Base-by-base conservation (phyloP, 2,329 filamentous ascomycete genomes). In the Talaromyces atroroseus region DNA sequence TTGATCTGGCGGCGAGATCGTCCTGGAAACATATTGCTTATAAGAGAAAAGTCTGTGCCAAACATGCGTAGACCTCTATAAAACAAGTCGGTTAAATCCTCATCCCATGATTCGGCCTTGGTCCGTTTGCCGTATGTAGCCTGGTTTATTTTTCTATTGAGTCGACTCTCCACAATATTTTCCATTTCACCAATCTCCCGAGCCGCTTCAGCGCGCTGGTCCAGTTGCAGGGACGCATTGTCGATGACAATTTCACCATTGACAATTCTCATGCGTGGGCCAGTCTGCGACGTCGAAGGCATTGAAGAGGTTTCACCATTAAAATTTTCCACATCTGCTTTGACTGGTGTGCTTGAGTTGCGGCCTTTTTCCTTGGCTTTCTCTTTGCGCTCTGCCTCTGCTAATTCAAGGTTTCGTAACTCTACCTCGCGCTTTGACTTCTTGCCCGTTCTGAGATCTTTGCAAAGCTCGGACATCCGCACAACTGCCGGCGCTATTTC, bases 41-140 rank as follows among this genome's bases (percentile, higher is more conserved):
- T 84, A 69, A 85, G 81, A 69, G 79, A 78, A 62, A 87, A 87
- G 64, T 87, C 83, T 0, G 82, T 86, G 36, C 84, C 84, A 63
- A 85, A 86, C 74, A 82, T 82, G 20, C 77, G 74, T 14, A 87
- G 72, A 1, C 81, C 83, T 47, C 83, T 76, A 65, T 86, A 87
- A 66, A 87, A 87, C 11, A 79, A 65, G 44, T 85, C 80, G 0
- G 83, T 86, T 60, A 78, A 71, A 14, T 83, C 78, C 52, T 79
- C 76, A 50, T 77, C 78, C 84, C 84, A 87, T 0, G 74, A 72
- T 58, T 80, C 77, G 8, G 71, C 74, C 60, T 81, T 81, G 66
- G 79, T 71, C 63, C 78, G 69, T 70, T 70, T 78, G 59, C 69
- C 79, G 66, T 72, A 78, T 57, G 74, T 73, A 14, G 70, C 68